These are phyloP conservation scores for Paramecium caudatum DNA, from an alignment of 73 alveolate species.

Conservation along the genomic window DNA sequence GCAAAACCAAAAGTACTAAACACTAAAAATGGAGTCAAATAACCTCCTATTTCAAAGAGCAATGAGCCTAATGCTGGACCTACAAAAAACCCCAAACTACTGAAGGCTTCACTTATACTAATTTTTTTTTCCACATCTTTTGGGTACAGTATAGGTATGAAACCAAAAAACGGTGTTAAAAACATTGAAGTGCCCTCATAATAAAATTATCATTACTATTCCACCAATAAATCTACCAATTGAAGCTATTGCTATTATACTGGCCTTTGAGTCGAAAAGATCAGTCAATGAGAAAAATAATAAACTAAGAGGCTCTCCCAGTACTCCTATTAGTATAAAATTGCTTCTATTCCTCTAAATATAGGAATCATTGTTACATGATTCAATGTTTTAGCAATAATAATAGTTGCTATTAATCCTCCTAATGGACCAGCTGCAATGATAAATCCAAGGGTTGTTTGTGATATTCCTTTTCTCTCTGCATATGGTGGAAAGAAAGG, in stretches of 20 bases:
- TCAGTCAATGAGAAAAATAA: slow-evolving; percentile 3
- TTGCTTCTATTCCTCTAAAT: slow-evolving; percentile 10
- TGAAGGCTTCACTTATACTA: slow-evolving; percentile 55
- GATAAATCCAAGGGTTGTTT: slow-evolving; percentile 13
- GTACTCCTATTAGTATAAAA: slow-evolving; percentile 1
- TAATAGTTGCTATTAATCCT: slow-evolving; percentile 19
- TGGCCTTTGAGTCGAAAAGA: background rate
- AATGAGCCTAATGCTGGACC: slow-evolving; percentile 61
- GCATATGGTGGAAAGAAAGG: slow-evolving; percentile 65
- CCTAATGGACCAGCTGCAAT: slow-evolving; percentile 60
- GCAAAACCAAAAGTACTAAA: slow-evolving; percentile 38
- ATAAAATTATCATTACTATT: background rate
- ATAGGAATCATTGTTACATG: background rate
- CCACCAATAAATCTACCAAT: slow-evolving; percentile 64
- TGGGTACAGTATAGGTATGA: slow-evolving; percentile 48
- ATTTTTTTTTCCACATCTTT: slow-evolving; percentile 59
- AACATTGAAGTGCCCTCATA: slow-evolving; percentile 51
- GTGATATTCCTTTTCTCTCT: slow-evolving; percentile 27
- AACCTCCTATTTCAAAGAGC: slow-evolving; percentile 2
- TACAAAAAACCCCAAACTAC: slow-evolving; percentile 30
- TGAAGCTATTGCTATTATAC: background rate
- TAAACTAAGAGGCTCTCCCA: slow-evolving; percentile 57
- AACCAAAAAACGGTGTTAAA: slow-evolving; percentile 58
- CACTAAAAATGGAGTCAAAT: background rate
- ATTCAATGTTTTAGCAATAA: slow-evolving; percentile 31